A percentile compares a stretch with the other conserved stretches of the same genome.
phyloP scores from a whole-genome alignment of 2,329 filamentous ascomycete genomes.

The Arthrinium puccinioides region DNA sequence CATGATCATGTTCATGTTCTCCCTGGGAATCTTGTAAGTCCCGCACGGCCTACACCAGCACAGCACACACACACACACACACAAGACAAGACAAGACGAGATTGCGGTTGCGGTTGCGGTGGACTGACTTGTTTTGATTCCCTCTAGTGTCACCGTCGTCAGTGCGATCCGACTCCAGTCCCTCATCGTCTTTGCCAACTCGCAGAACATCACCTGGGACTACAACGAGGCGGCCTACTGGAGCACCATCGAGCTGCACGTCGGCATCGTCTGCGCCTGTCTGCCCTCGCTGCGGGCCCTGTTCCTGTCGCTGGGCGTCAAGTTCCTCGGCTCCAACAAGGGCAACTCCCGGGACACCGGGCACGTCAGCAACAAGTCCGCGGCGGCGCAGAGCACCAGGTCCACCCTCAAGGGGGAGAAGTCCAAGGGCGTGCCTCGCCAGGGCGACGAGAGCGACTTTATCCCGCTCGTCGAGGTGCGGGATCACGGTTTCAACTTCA shows the following conservation, averaged over 20 bases:
- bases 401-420: not conserved
- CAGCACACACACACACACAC: too few relatives aligned
- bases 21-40: slow-evolving; percentile 29
- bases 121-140: slow-evolving; percentile 1
- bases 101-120: too few relatives aligned
- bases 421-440: slow-evolving; percentile 4
- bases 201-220: slow-evolving; percentile 32
- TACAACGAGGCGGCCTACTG: slow-evolving; percentile 30
- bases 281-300: slow-evolving; percentile 28
- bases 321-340: slow-evolving; percentile 7
- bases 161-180: slow-evolving; percentile 34
- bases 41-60: too few relatives aligned
- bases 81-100: too few relatives aligned
- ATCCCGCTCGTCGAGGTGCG: slow-evolving; percentile 10
- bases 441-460: slow-evolving; percentile 11
- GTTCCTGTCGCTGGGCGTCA: slow-evolving; percentile 10
- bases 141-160: slow-evolving; percentile 33
- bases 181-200: slow-evolving; percentile 32
- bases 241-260: slow-evolving; percentile 33
- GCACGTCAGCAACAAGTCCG: not conserved
- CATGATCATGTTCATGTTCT: slow-evolving; percentile 26
- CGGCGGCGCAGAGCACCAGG: not conserved
- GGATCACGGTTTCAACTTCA: not conserved
- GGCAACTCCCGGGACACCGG: slow-evolving; percentile 2
- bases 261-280: slow-evolving; percentile 36